Evolutionary conservation across 1,284 basidiomycete species (phyloP), one percentile per base, ranked within the genome.

Genomic region (Coriolopsis trogii): DNA sequence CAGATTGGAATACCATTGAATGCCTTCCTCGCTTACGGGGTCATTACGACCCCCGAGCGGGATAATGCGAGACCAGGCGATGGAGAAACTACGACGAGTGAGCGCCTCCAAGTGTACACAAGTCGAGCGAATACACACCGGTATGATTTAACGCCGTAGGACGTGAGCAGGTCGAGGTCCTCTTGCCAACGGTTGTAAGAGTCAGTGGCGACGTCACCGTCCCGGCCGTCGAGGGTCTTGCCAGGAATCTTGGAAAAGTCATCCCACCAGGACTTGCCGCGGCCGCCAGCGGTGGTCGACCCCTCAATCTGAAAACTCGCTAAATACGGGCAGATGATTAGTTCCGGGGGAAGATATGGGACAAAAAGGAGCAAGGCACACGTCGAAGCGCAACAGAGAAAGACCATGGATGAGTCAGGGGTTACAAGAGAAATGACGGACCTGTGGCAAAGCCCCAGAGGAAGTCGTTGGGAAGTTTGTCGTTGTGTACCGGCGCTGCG

Each of bases 41-140:
- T 91, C 87, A 51, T 84, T 74, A 24, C 84, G 77, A 25, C 89
- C 85, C 10, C 83, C 85, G 29, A 81, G 70, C 4, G 85, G 85
- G 47, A 91, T 86, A 57, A 91, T 77, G 29, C 89, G 75, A 7
- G 84, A 80, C 89, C 89, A 91, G 4, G 88, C 77, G 38, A 92
- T 71, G 10, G 85, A 89, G 69, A 92, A 89, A 36, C 58, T 59
- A 41, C 15, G 37, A 33, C 2, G n/a, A 24, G 15, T 24, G 18
- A 28, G 15, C 28, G n/a, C 5, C 9, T 13, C 8, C 10, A 29
- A 1, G 38, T 18, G 25, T 15, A 31, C 12, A 29, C 12, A 23
- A 13, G 8, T 13, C 25, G 16, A 0, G 10, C 16, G 41, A 21
- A 40, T 25, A 45, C 54, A 23, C 39, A 59, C 58, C 70, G 65